Evolutionary conservation across 129 eudicot genomes (phyloP).

Genomic region (Ambrosia trifida): DNA sequence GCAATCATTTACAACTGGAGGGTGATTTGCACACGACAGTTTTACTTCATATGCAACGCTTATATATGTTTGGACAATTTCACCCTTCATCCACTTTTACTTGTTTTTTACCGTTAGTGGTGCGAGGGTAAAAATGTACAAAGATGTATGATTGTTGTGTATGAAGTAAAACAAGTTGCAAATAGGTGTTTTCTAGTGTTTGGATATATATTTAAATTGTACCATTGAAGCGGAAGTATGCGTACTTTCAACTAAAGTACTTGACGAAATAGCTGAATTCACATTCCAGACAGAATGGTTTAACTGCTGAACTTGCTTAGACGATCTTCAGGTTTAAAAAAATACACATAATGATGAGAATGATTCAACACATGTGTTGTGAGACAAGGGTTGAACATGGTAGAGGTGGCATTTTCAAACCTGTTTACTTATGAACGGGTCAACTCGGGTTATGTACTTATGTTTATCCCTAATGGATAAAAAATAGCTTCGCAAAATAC

Average conservation of each 20-base stretch:
- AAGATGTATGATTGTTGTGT: conserved; percentile 7
- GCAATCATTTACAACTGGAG: background rate
- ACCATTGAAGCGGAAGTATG: conserved; percentile 59
- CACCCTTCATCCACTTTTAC: background rate
- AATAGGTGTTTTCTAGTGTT: background rate
- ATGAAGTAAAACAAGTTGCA: background rate
- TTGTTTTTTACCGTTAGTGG: background rate
- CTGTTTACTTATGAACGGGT: background rate
- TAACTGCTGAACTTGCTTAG: conserved; percentile 75
- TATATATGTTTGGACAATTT: background rate
- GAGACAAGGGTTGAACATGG: background rate
- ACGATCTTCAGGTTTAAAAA: conserved; percentile 56
- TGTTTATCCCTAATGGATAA: background rate
- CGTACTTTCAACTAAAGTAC: conserved; percentile 74
- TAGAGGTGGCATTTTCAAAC: background rate
- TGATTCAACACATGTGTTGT: background rate
- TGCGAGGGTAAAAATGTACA: background rate
- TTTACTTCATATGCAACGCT: background rate
- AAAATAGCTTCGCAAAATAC: background rate
- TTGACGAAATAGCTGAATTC: conserved; percentile 71
- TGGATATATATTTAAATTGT: conserved; percentile 15
- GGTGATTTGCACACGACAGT: background rate
- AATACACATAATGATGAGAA: background rate
- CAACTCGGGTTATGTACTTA: background rate
- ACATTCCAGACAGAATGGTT: conserved; percentile 78